Evolutionary conservation across 179 eudicot genomes (phyloP), one percentile per base, ranked within the genome.

Genomic region (Amaranthus tricolor): DNA sequence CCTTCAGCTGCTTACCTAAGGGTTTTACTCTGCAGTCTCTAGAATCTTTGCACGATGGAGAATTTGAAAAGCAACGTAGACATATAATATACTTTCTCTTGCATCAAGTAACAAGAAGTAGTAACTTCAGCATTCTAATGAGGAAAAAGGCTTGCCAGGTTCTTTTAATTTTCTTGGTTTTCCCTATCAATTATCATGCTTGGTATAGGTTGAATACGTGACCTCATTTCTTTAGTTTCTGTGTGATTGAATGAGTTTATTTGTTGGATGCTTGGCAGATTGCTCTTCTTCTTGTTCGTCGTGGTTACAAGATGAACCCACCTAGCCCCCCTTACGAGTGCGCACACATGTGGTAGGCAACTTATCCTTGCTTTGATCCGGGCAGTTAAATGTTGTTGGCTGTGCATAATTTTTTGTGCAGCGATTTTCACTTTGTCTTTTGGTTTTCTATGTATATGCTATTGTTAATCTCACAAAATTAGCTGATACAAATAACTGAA

Each of bases 101-200:
- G 75, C 99, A 96, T 83, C 99, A 96, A 91, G 99, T 89, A 75
- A 89, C 96, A 64, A 87, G 88, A 81, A 96, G 99, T 84, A 93
- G 98, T 78, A 96, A 96, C 85, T 96, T 96, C 82, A 93, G 98
- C 87, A 74, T 58, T 54, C 82, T 93, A 78, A 96, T 96, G 97
- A 91, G 93, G 80, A 85, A 96, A 84, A 96, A 93, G 73, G 99
- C 99, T 78, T 88, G 92, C 83, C 99, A 96, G 98, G 99, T 96
- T 59, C 69, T 76, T 31, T 31, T 31, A 31, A 1, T 31, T 31
- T 31, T 31, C 40, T 31, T 31, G 40, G 40, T 31, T 50, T 9
- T 48, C 58, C 72, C 15, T 44, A 65, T 45, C 21, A 3, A 6
- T 45, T 61, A 47, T 59, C 50, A 45, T 17, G 52, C 53, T 71